These are phyloP conservation scores for Geranium rotundifolium DNA, from an alignment of 345 rosid species.

Conservation along the genomic window DNA sequence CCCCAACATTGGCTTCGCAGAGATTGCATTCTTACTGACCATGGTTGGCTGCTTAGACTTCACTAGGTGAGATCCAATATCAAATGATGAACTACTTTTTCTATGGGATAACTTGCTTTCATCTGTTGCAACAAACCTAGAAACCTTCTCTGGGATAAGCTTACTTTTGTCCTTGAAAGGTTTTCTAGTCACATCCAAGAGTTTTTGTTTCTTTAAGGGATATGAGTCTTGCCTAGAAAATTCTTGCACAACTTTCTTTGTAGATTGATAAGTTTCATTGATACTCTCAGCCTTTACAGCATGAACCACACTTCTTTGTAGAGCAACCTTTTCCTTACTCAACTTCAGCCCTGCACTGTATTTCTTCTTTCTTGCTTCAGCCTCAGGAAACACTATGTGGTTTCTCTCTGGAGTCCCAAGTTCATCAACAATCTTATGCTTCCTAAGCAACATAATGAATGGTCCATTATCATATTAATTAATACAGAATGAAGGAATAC, in stretches of 20 bases:
- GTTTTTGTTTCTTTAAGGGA: constrained; percentile 11
- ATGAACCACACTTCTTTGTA: constrained; percentile 10
- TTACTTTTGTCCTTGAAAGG: constrained; percentile 6
- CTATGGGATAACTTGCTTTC: constrained; percentile 4
- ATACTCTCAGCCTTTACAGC: not conserved
- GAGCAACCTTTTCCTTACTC: constrained; percentile 5
- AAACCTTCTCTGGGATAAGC: not conserved
- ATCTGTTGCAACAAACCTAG: constrained; percentile 3
- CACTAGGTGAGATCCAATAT: constrained; percentile 2
- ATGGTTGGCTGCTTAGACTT: constrained; percentile 6
- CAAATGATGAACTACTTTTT: constrained; percentile 8
- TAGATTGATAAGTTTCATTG: constrained; percentile 7
- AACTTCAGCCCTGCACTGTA: not conserved
- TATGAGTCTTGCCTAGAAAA: constrained; percentile 2
- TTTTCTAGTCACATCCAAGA: constrained; percentile 8
- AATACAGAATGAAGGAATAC: not conserved
- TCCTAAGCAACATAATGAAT: constrained; percentile 28
- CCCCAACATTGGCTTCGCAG: constrained; percentile 4
- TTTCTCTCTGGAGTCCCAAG: constrained; percentile 48
- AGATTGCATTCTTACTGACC: constrained; percentile 6
- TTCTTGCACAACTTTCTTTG: constrained; percentile 1
- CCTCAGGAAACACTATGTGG: constrained; percentile 46
- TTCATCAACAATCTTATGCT: constrained; percentile 29
- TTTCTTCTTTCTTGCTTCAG: constrained; percentile 19
- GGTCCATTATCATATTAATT: not conserved